Base-by-base conservation (phyloP, 2,329 filamentous ascomycete genomes). In the Aureobasidium mangrovei region DNA sequence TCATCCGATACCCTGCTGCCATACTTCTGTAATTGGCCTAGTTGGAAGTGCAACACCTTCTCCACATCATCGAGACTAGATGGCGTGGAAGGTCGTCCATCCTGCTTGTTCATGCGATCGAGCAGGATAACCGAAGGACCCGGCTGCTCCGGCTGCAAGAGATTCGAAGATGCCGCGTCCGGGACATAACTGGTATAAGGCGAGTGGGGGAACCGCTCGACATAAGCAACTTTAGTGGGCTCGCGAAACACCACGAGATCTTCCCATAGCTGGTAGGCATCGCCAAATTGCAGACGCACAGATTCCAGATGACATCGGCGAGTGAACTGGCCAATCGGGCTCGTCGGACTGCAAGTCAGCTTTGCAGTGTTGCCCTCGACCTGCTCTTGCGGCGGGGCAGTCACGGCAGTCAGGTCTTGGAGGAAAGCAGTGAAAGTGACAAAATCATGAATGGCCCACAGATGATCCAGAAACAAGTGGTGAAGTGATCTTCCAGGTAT, bases 1-100 rank as follows among this genome's bases (percentile, higher is more conserved):
- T 84, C 82, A 12, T 83, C 72, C 0, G 91, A 86, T 39, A 96
- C 81, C 61, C 91, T 80, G 56, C 80, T 85, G 7, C 91, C 91
- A 60, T 86, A 80, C 66, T 82, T 87, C 67, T 96, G 91, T 72
- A 96, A 82, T 67, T 89, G 83, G 59, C 88, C 84, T 36, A 97
- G 84, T 64, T 95, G 91, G 61, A 93, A 94, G 60, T 94, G 88
- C 24, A 97, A 72, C 29, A 96, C 73, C 31, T 80, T 81, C 65
- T 94, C 88, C 6, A 93, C 76, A 64, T 95, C 89, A 60, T 91
- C 84, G 0, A 82, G 83, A 68, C 88, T 93, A 53, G 88, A 77
- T 31, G 68, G 67, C 33, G 70, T 68, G 3, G 26, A 7, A 12
- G 49, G 49, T 29, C 49, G 39, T 28, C 32, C 27, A 5, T 67